Evolutionary conservation across 2,329 filamentous ascomycete genomes (phyloP).

Genomic region (Leptographium lundbergii): DNA sequence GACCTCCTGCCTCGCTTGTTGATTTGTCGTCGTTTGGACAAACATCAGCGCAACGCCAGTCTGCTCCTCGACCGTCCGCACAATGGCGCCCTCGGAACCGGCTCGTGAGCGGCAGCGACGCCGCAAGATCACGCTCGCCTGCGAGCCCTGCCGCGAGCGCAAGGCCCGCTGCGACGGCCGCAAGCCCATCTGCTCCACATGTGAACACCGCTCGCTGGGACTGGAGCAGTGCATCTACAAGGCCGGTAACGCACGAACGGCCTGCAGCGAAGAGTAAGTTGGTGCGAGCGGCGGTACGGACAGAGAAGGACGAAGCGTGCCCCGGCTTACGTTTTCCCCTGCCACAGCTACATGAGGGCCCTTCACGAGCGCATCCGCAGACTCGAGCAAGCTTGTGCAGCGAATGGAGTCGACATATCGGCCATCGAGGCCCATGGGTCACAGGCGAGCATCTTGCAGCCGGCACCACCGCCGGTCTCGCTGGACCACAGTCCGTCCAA

Average conservation of each 20-base stretch:
- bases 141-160: slow-evolving; percentile 27
- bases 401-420: neutral
- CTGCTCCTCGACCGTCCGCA: neutral
- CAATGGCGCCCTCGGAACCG: neutral
- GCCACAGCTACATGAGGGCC: slow-evolving; percentile 6
- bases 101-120: slow-evolving; percentile 6
- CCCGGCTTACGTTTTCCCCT: neutral
- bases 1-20: neutral
- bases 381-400: slow-evolving; percentile 6
- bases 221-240: slow-evolving; percentile 9
- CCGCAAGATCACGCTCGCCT: slow-evolving; percentile 23
- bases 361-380: slow-evolving; percentile 9
- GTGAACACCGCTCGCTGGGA: slow-evolving; percentile 18
- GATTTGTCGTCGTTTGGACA: neutral
- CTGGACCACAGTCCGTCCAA: neutral
- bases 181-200: slow-evolving; percentile 32
- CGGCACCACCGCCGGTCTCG: neutral
- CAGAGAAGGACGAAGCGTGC: neutral
- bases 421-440: neutral
- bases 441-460: neutral
- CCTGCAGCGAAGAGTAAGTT: slow-evolving; percentile 8
- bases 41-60: neutral
- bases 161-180: slow-evolving; percentile 28
- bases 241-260: slow-evolving; percentile 4
- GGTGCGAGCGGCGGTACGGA: neutral